Percentiles rank a stretch among this genome's conserved stretches.
Conservation (phyloP, 2,329 filamentous ascomycete species). For the Arthrobotrys conoides region DNA sequence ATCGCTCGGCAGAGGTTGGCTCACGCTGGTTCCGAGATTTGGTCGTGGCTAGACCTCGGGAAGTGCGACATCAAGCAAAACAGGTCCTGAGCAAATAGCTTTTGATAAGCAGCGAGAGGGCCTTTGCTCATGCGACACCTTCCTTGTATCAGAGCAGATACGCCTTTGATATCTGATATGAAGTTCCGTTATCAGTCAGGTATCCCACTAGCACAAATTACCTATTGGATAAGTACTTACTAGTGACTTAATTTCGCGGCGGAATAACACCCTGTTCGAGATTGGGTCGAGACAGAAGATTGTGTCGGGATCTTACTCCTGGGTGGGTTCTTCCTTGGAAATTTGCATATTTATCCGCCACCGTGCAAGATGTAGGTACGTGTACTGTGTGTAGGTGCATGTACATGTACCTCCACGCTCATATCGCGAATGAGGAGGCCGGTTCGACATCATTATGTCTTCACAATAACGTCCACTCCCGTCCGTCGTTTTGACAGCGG, state of each 20-base stretch:
- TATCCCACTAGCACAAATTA: constrained; percentile 24
- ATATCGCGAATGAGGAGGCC: constrained; percentile 25
- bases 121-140: constrained; percentile 39
- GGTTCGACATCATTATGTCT: constrained; percentile 49
- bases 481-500: constrained; percentile 42
- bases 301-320: constrained; percentile 16
- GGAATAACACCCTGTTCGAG: constrained; percentile 31
- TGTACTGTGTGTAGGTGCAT: not conserved
- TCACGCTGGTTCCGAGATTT: constrained; percentile 34
- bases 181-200: constrained; percentile 32
- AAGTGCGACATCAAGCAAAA: constrained; percentile 24
- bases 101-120: constrained; percentile 29
- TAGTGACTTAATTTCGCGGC: constrained; percentile 29
- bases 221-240: constrained; percentile 2
- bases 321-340: constrained; percentile 29
- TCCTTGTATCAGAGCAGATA: constrained; percentile 7
- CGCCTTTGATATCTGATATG: constrained; percentile 6
- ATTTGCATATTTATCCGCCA: constrained; percentile 55
- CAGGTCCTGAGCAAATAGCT: constrained; percentile 1
- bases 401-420: constrained; percentile 14
- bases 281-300: constrained; percentile 17
- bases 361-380: not conserved
- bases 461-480: constrained; percentile 34
- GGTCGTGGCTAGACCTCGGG: constrained; percentile 26
- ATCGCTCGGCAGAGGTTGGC: constrained; percentile 40